Base-by-base conservation (phyloP, 108 stramenopile genomes). In the Cyclotella baltica region DNA sequence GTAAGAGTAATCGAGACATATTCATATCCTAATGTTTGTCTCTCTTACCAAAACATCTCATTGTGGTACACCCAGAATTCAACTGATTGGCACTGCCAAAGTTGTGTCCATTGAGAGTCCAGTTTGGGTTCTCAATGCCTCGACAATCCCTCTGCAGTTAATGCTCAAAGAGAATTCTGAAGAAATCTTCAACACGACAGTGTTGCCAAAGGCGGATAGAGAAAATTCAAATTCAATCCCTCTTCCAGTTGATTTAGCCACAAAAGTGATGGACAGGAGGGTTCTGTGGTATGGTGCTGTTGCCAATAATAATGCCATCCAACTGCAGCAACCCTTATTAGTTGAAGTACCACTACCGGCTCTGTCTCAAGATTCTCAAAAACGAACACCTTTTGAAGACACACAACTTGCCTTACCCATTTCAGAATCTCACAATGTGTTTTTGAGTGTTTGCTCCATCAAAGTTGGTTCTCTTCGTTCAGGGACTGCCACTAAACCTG, bases 41-140 rank as follows among this genome's bases (percentile, higher is more conserved):
- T 20, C n/a, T 4, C 19, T 19, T 52, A 58, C 69, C 0, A 47
- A 72, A 51, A 31, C 78, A 16, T 35, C 83, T 4, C 77, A 73
- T 28, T 82, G 83, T 72, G 71, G 85, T 10, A 86, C 87, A 59
- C 86, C 82, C 4, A 56, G 89, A 15, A 79, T 90, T 43, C 78
- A 79, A 28, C 76, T 90, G 6, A 38, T 56, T 37, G 89, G 85
- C 3, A 83, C 83, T 27, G 75, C 80, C 18, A 90, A 90, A 63
- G 71, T 88, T 33, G 87, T 90, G 1, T 83, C 89, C 1, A 67
- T 90, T 5, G 89, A 90, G 67, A 87, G 87, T 23, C 89, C 89
- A 19, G 69, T 88, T 52, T 77, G 76, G 38, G 27, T 90, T 18
- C 77, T 71, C 46, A 90, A 83, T 72, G 61, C 69, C 4, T 63